Percentiles rank a stretch among this genome's conserved stretches.
phyloP scores from a whole-genome alignment of 2,329 filamentous ascomycete genomes.

The Mycosphaerella sp. region DNA sequence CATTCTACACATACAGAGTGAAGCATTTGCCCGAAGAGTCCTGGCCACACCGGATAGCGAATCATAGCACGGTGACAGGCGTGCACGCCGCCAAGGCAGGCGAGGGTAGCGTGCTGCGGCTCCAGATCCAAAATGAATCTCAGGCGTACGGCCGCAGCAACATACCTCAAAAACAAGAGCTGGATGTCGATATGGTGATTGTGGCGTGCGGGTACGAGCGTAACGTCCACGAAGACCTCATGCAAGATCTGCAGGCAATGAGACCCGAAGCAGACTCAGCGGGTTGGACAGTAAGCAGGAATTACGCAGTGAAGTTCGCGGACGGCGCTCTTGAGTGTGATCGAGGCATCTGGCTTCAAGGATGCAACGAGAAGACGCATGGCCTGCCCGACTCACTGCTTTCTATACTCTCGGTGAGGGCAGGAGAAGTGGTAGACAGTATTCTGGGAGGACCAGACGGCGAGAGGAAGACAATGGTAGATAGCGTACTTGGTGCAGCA shows the following conservation, averaged over 20 bases:
- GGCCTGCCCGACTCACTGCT: constrained; percentile 53
- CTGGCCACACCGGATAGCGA: constrained; percentile 78
- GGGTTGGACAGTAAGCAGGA: constrained; percentile 61
- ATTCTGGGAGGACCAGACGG: constrained; percentile 30
- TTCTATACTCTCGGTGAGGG: constrained; percentile 33
- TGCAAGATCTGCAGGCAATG: constrained; percentile 59
- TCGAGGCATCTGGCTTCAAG: constrained; percentile 85
- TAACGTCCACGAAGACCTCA: constrained; percentile 69
- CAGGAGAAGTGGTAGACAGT: constrained; percentile 34
- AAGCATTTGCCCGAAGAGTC: constrained; percentile 60
- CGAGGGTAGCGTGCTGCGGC: constrained; percentile 45
- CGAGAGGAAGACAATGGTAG: background rate
- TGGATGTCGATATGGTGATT: constrained; percentile 75
- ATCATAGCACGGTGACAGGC: constrained; percentile 59
- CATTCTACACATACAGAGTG: constrained; percentile 78
- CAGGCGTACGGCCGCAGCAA: constrained; percentile 39
- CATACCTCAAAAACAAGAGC: constrained; percentile 41
- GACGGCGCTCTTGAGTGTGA: constrained; percentile 60
- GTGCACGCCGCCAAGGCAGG: constrained; percentile 36
- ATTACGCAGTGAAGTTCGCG: constrained; percentile 72
- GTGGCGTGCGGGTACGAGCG: constrained; percentile 82
- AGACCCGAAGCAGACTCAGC: constrained; percentile 49
- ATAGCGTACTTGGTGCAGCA: background rate
- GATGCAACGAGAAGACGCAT: constrained; percentile 87
- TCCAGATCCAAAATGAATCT: constrained; percentile 52